Conservation (phyloP, 2,329 filamentous ascomycete genomes). For the Nigrospora oryzae region DNA sequence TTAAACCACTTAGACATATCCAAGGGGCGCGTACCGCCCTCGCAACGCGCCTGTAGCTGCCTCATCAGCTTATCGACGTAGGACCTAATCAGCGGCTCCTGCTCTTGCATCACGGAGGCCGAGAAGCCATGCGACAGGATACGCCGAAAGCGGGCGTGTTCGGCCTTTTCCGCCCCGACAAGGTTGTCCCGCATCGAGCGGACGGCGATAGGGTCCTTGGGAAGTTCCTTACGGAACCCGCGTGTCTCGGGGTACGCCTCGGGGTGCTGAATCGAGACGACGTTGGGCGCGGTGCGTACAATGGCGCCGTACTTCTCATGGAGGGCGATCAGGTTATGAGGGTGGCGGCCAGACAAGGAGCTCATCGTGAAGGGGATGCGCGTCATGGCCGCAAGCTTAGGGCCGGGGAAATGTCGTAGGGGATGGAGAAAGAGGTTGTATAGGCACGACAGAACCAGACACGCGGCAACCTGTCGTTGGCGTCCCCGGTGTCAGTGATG, state of each 20-base stretch:
- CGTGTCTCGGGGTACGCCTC: conserved; percentile 8
- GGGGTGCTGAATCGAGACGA: conserved; percentile 24
- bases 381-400: conserved; percentile 1
- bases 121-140: conserved; percentile 10
- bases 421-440: conserved; percentile 6
- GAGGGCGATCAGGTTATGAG: neutral
- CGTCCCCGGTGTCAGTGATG: too few relatives aligned
- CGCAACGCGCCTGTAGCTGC: conserved; percentile 2
- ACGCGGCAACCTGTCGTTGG: too few relatives aligned
- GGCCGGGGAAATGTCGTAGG: conserved; percentile 1
- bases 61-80: conserved; percentile 11
- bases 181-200: conserved; percentile 14
- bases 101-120: conserved; percentile 8
- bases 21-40: neutral
- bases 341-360: neutral
- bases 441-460: neutral
- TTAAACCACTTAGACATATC: conserved; percentile 8
- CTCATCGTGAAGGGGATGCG: neutral
- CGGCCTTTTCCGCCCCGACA: conserved; percentile 16
- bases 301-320: conserved; percentile 2
- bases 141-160: conserved; percentile 2
- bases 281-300: conserved; percentile 2
- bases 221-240: neutral
- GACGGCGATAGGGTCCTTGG: conserved; percentile 16
- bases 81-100: conserved; percentile 9